Evolutionary conservation across 2,329 filamentous ascomycete species (phyloP).

Genomic region (Pseudocercospora crystallina): DNA sequence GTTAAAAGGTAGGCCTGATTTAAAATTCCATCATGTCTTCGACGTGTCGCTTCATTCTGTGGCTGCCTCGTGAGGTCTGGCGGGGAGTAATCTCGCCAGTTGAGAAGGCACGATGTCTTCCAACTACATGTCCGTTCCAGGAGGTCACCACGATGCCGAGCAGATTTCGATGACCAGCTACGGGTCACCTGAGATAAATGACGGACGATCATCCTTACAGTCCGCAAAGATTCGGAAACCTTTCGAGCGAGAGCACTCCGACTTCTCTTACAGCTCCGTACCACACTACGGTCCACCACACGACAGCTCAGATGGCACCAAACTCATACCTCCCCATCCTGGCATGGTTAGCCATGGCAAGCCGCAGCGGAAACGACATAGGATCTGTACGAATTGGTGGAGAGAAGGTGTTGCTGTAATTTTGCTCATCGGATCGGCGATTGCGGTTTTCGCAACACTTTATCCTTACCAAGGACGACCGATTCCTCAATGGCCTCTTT

Average conservation of each 20-base stretch:
- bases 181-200: not conserved
- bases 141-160: too few species aligned
- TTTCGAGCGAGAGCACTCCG: not conserved
- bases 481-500: not conserved
- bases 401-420: not conserved
- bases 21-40: too few species aligned
- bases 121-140: too few species aligned
- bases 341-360: not conserved
- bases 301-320: not conserved
- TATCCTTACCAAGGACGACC: conserved; percentile 1
- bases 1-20: too few species aligned
- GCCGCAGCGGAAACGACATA: not conserved
- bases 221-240: not conserved
- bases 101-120: too few species aligned
- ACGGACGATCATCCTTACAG: too few species aligned
- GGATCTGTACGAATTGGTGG: not conserved
- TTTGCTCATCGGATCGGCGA: not conserved
- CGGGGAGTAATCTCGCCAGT: too few species aligned
- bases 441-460: not conserved
- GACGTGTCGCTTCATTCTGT: too few species aligned
- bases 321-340: not conserved
- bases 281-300: not conserved
- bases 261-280: not conserved
- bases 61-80: too few species aligned
- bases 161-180: too few species aligned